A percentile compares a stretch with the other conserved stretches of the same genome.
Evolutionary conservation across 441 rosid species (phyloP).

Genomic region (Hypseocharis bilobata): DNA sequence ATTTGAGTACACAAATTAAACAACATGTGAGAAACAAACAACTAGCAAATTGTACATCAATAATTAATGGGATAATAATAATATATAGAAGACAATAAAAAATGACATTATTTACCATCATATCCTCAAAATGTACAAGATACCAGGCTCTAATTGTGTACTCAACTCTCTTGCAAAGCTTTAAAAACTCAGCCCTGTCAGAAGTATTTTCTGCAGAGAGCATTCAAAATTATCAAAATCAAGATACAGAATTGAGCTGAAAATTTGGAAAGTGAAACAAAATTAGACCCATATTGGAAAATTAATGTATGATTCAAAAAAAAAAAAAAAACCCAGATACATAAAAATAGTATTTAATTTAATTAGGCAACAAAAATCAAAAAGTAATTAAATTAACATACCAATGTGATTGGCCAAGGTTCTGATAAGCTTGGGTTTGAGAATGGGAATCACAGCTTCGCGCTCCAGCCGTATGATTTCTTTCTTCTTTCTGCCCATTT

Average conservation of each 20-base stretch:
- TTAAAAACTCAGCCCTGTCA: slow-evolving; percentile 70
- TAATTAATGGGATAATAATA: background rate
- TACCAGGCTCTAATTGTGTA: slow-evolving; percentile 91
- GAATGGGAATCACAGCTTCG: slow-evolving; percentile 82
- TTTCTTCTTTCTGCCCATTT: slow-evolving; percentile 29
- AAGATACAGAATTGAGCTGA: background rate
- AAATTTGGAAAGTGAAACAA: background rate
- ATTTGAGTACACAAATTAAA: slow-evolving; percentile 6
- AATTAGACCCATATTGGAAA: background rate
- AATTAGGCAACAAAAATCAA: no score
- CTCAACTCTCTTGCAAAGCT: slow-evolving; percentile 80
- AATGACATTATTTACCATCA: slow-evolving; percentile 55
- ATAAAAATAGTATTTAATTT: background rate
- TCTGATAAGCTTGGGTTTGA: slow-evolving; percentile 68
- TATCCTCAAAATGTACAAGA: slow-evolving; percentile 82
- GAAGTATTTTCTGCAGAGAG: slow-evolving; percentile 40
- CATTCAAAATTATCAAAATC: background rate
- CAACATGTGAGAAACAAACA: slow-evolving; percentile 8
- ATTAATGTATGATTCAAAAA: background rate
- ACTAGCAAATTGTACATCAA: no score
- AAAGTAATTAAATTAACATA: no score
- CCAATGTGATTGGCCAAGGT: slow-evolving; percentile 74
- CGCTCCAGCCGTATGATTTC: slow-evolving; percentile 72
- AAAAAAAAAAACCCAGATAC: background rate
- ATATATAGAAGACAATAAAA: background rate